phyloP scores from a whole-genome alignment of 2,329 filamentous ascomycete genomes.

The Didymella lethalis region DNA sequence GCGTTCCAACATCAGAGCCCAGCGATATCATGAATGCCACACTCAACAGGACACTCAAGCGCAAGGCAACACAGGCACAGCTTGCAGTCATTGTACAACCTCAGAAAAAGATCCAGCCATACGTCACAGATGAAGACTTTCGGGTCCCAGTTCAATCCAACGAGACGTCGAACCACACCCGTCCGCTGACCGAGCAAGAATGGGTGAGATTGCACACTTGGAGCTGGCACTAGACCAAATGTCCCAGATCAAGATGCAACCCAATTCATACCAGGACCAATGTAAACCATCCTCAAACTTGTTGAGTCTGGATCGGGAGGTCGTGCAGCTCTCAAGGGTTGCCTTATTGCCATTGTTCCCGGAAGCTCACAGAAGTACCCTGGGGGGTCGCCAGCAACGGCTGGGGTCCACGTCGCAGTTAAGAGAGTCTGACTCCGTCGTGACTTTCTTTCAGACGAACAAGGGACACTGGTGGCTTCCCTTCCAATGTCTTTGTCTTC shows the following conservation, averaged over 20 bases:
- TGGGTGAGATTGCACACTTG: constrained; percentile 18
- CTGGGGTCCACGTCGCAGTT: background rate
- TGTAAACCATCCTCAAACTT: background rate
- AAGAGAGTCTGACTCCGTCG: background rate
- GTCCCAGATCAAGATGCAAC: background rate
- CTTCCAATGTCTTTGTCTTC: constrained; percentile 14
- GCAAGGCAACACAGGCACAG: constrained; percentile 18
- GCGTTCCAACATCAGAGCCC: background rate
- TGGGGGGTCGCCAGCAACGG: background rate
- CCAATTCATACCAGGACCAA: background rate
- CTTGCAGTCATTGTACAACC: constrained; percentile 7
- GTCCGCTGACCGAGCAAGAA: constrained; percentile 14
- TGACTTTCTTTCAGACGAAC: constrained; percentile 20
- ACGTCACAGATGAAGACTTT: constrained; percentile 21
- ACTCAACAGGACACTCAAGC: constrained; percentile 18
- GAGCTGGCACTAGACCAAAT: constrained; percentile 9
- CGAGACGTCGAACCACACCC: constrained; percentile 6
- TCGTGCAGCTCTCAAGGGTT: background rate
- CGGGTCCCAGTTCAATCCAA: constrained; percentile 8
- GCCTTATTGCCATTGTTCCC: background rate
- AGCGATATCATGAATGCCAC: constrained; percentile 10
- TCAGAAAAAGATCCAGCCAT: constrained; percentile 16
- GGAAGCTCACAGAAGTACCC: background rate
- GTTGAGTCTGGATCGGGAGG: background rate
- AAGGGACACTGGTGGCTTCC: constrained; percentile 21